phyloP scores from a whole-genome alignment of 2,329 filamentous ascomycete genomes.

The Alternaria sp. region DNA sequence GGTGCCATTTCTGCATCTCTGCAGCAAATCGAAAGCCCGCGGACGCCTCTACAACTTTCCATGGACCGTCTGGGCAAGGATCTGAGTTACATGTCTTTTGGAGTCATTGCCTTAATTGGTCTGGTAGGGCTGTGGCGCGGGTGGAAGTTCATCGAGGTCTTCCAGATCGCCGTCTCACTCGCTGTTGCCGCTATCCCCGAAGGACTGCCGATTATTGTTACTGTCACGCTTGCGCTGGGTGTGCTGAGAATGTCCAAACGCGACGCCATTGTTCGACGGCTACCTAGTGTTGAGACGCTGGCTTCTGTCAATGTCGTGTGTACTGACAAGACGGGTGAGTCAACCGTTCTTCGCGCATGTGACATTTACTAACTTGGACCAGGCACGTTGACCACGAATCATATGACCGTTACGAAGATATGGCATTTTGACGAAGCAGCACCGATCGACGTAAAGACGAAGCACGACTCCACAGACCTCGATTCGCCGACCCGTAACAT shows the following conservation, averaged over 20 bases:
- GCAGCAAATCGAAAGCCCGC: constrained; percentile 91
- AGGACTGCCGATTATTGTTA: constrained; percentile 96
- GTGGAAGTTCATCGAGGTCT: constrained; percentile 89
- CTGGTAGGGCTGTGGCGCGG: constrained; percentile 89
- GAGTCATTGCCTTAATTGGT: constrained; percentile 91
- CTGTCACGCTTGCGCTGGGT: constrained; percentile 91
- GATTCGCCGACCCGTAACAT: constrained; percentile 80
- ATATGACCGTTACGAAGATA: constrained; percentile 96
- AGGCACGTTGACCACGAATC: constrained; percentile 94
- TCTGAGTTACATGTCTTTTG: constrained; percentile 94
- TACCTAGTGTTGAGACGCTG: constrained; percentile 96
- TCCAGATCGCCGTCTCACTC: constrained; percentile 95
- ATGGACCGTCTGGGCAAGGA: constrained; percentile 99
- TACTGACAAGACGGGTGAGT: constrained; percentile 88
- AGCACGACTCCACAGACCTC: constrained; percentile 61
- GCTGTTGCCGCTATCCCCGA: constrained; percentile 96
- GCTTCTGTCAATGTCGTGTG: constrained; percentile 99
- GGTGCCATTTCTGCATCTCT: constrained; percentile 94
- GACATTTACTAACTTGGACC: constrained; percentile 1
- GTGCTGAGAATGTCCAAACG: constrained; percentile 96
- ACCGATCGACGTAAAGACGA: constrained; percentile 64
- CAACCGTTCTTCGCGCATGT: neutral
- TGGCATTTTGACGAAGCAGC: constrained; percentile 82
- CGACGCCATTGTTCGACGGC: constrained; percentile 91
- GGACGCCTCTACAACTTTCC: constrained; percentile 90